A percentile compares a stretch with the other conserved stretches of the same genome.
Evolutionary conservation across 805 yeast species (phyloP).

Genomic region (Wickerhamiella kurtzmanii): DNA sequence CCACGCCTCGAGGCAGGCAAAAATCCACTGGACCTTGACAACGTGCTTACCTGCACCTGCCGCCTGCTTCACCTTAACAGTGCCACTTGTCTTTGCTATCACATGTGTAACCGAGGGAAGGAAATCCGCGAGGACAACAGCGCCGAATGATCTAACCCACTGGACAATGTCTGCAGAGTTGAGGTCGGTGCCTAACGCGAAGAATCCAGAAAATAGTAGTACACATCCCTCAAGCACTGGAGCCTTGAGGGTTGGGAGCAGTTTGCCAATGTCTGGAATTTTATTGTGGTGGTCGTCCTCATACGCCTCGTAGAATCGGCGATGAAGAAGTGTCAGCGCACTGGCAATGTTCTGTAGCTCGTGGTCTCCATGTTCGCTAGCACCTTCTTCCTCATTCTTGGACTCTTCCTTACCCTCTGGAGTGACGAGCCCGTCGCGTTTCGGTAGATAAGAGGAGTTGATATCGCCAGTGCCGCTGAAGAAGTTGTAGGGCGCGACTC

Average conservation of each 20-base stretch:
- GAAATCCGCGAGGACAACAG: slow-evolving; percentile 60
- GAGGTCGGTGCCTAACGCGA: slow-evolving; percentile 61
- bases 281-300: slow-evolving; percentile 20
- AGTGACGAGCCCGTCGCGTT: slow-evolving; percentile 33
- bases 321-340: slow-evolving; percentile 53
- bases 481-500: slow-evolving; percentile 90
- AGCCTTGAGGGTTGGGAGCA: slow-evolving; percentile 55
- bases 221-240: slow-evolving; percentile 53
- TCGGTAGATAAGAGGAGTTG: slow-evolving; percentile 81
- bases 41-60: slow-evolving; percentile 50
- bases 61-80: slow-evolving; percentile 76
- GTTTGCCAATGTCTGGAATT: slow-evolving; percentile 22
- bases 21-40: slow-evolving; percentile 89
- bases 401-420: slow-evolving; percentile 15
- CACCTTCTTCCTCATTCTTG: slow-evolving; percentile 7
- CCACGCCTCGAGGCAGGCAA: slow-evolving; percentile 76
- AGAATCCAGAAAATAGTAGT: slow-evolving; percentile 74
- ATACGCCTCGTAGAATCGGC: slow-evolving; percentile 44
- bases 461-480: slow-evolving; percentile 97
- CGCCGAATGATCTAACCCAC: slow-evolving; percentile 91
- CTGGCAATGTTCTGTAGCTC: slow-evolving; percentile 54
- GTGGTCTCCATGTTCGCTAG: slow-evolving; percentile 54
- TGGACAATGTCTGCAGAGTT: slow-evolving; percentile 74
- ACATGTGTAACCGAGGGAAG: slow-evolving; percentile 73
- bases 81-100: slow-evolving; percentile 65